Percentiles rank a stretch among this genome's conserved stretches.
Evolutionary conservation across 2,329 filamentous ascomycete species (phyloP).

Genomic region (Cercospora brassicicola): DNA sequence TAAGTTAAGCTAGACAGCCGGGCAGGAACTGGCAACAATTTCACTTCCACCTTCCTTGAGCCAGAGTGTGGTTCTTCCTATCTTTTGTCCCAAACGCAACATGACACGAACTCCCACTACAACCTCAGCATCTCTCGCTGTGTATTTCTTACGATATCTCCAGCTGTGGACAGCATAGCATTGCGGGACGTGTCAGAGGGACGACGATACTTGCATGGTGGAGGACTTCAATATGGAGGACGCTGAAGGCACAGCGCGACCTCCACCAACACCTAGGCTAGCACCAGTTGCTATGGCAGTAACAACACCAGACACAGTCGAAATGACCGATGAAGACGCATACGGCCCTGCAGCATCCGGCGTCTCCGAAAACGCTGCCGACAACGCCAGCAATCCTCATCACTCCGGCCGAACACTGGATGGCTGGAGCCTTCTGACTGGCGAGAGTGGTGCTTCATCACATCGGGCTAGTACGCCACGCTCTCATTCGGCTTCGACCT

Average conservation of each 20-base stretch:
- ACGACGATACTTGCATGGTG: not conserved
- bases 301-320: not conserved
- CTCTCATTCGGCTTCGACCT: not conserved
- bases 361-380: not conserved
- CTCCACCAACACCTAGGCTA: not conserved
- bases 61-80: not conserved
- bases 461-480: not conserved
- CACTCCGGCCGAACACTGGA: not conserved
- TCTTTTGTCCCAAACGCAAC: not conserved
- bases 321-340: not conserved
- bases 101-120: not conserved
- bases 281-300: not conserved
- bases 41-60: not conserved
- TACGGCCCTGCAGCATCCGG: not conserved
- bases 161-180: not conserved
- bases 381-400: not conserved
- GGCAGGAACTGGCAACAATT: not conserved
- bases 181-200: not conserved
- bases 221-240: not conserved
- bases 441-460: not conserved
- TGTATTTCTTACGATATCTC: not conserved
- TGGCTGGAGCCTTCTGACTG: not conserved
- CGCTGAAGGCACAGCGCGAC: not conserved
- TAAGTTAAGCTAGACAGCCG: constrained; percentile 13
- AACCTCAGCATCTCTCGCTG: not conserved